Evolutionary conservation across 169 alveolate species (phyloP), one percentile per base, ranked within the genome.

Genomic region (Plasmodium coatneyi): DNA sequence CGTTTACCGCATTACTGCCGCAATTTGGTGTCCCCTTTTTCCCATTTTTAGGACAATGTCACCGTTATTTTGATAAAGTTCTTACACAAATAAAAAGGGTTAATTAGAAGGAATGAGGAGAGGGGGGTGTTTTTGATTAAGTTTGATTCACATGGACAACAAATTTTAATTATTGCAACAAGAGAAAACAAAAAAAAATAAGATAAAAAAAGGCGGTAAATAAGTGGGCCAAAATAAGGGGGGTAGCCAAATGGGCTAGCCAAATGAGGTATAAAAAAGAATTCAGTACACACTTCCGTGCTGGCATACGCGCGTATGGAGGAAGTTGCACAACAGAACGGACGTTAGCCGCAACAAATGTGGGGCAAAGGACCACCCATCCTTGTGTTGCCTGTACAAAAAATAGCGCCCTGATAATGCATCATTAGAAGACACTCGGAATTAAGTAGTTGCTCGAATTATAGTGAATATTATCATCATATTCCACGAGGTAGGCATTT

Each of bases 51-150:
- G 83, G 92, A 83, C 22, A 84, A 90, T 34, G 93, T 80, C 34
- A 92, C 86, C 16, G 97, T 80, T 16, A 86, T 93, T 82, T 92
- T 93, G 46, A 84, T 84, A 72, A 84, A 84, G 79, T 84, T 84
- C 60, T 76, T 84, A 34, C 93, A 84, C 84, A 84, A 72, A 84
- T 74, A 25, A 84, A 74, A 84, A 54, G 39, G 41, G 80, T 82
- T 82, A 82, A 82, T 56, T 82, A 52, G 22, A 82, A 39, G 41
- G 34, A 82, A 72, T 43, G 34, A 49, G 1, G 22, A 49, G 22
- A 0, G 60, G 60, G 39, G 10, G 66, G 46, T 1, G 5, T 39
- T 32, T n/a, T 41, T 19, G 60, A 49, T 83, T 71, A 71, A 25
- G 46, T 36, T 32, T 71, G 76, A n/a, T 83, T 82, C 78, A 71